phyloP scores from a whole-genome alignment of 176 grass and related monocot species.

The Pontederia paniculata region DNA sequence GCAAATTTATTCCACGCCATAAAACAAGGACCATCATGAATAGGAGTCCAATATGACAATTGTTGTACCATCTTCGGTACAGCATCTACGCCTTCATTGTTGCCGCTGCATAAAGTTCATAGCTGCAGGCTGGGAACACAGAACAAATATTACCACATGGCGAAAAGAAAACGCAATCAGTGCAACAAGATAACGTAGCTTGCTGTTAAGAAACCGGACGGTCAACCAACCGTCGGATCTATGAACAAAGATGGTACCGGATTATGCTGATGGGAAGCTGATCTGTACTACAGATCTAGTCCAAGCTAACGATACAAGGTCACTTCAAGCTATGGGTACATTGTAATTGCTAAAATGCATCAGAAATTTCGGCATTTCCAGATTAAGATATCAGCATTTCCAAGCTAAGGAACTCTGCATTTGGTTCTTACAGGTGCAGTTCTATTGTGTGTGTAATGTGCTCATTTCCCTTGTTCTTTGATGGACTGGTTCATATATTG shows the following conservation, averaged over 20 bases:
- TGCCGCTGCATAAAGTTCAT: slow-evolving; percentile 13
- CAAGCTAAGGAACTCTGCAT: background rate
- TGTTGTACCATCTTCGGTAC: background rate
- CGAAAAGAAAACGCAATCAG: background rate
- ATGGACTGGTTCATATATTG: background rate
- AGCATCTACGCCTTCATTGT: slow-evolving; percentile 2
- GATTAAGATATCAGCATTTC: no score
- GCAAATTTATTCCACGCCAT: background rate
- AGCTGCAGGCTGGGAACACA: slow-evolving; percentile 1
- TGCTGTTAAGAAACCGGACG: background rate
- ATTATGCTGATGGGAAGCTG: no score
- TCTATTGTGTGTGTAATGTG: background rate
- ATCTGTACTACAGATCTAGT: no score
- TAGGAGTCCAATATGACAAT: background rate
- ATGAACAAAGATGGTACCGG: no score
- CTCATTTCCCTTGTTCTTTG: no score
- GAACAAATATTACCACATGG: background rate
- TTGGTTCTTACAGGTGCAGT: background rate
- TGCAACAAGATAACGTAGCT: background rate
- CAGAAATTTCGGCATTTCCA: no score
- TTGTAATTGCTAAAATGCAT: no score
- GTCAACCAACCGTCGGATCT: no score
- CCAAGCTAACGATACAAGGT: no score
- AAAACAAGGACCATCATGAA: background rate
- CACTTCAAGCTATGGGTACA: no score